phyloP scores from a whole-genome alignment of 116 monocot species.

The Zostera marina region DNA sequence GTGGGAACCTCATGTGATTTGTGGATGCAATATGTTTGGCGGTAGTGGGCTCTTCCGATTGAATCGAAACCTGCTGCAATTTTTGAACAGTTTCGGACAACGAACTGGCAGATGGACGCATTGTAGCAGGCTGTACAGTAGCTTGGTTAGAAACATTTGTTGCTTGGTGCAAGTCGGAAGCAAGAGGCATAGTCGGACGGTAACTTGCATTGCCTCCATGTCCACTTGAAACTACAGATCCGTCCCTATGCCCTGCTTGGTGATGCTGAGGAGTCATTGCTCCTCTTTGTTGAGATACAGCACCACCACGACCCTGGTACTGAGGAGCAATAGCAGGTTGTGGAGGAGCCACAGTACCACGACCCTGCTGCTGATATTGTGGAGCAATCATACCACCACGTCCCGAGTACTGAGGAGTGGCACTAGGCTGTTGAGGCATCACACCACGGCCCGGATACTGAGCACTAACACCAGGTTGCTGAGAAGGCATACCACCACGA shows the following conservation, averaged over 20 bases:
- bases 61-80: constrained; percentile 29
- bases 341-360: constrained; percentile 16
- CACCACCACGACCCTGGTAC: constrained; percentile 11
- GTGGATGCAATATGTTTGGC: constrained; percentile 24
- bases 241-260: constrained; percentile 30
- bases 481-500: constrained; percentile 20
- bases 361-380: constrained; percentile 9
- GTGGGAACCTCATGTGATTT: constrained; percentile 59
- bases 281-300: constrained; percentile 6
- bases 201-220: constrained; percentile 16
- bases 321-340: constrained; percentile 10
- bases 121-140: constrained; percentile 2
- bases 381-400: constrained; percentile 20
- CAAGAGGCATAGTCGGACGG: constrained; percentile 34
- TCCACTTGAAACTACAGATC: constrained; percentile 14
- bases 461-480: not conserved
- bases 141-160: constrained; percentile 12
- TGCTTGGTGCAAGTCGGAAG: constrained; percentile 97
- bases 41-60: constrained; percentile 19
- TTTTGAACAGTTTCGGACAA: constrained; percentile 15
- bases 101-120: constrained; percentile 10
- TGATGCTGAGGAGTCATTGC: constrained; percentile 7
- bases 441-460: constrained; percentile 13
- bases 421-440: constrained; percentile 13
- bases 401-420: constrained; percentile 8